These are phyloP conservation scores for Abrus precatorius DNA, from an alignment of 306 rosid genomes.

Conservation along the genomic window DNA sequence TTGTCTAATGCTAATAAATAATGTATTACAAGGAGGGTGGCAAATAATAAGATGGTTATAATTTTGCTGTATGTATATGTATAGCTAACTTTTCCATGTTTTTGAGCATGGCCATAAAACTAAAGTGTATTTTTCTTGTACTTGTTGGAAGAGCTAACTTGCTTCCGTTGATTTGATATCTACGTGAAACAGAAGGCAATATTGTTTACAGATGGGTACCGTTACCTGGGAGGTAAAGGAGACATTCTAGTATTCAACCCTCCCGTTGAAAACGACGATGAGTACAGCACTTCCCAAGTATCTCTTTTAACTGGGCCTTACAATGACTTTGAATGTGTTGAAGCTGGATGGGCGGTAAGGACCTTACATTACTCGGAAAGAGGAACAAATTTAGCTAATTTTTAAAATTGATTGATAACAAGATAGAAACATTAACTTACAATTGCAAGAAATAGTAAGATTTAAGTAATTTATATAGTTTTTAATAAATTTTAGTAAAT, in stretches of 20 bases:
- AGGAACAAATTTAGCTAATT: too few relatives aligned
- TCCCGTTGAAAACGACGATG: conserved; percentile 59
- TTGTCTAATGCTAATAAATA: too few relatives aligned
- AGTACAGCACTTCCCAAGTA: conserved; percentile 68
- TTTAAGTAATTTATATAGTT: too few relatives aligned
- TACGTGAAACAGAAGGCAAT: conserved; percentile 60
- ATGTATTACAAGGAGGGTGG: too few relatives aligned
- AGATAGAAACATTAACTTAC: too few relatives aligned
- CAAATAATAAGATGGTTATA: too few relatives aligned
- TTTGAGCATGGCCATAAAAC: not conserved
- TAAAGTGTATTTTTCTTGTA: not conserved
- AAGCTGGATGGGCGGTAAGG: conserved; percentile 77
- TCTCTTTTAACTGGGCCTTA: conserved; percentile 62
- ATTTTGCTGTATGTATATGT: not conserved
- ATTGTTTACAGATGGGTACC: conserved; percentile 55
- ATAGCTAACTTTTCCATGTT: not conserved
- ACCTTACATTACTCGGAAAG: too few relatives aligned
- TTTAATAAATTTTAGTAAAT: too few relatives aligned
- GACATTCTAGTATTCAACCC: conserved; percentile 65
- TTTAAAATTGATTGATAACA: too few relatives aligned
- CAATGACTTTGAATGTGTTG: conserved; percentile 60
- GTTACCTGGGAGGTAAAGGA: conserved; percentile 72
- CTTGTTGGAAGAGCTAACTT: conserved; percentile 21
- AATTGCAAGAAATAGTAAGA: too few relatives aligned
- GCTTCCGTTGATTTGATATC: conserved; percentile 20